Conservation (phyloP, 176 grass and related monocot species). For the Triticum timopheevii region DNA sequence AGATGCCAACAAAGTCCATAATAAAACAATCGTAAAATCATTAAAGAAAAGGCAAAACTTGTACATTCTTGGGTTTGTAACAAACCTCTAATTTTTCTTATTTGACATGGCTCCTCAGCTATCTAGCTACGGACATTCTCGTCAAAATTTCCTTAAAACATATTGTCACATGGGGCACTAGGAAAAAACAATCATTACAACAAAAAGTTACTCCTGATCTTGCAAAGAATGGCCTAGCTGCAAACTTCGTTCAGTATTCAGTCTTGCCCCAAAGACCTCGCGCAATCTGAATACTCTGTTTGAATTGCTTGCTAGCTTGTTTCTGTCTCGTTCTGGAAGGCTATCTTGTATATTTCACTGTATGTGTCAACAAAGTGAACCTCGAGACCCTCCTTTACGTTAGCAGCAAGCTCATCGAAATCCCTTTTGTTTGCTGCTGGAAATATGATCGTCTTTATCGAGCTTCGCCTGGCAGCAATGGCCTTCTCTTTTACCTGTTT, state of each 20-base stretch:
- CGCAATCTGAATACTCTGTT: background rate
- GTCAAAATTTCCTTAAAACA: slow-evolving; percentile 13
- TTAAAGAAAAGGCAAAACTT: background rate
- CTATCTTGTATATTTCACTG: slow-evolving; percentile 65
- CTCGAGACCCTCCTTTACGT: slow-evolving; percentile 95
- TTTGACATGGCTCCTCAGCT: background rate
- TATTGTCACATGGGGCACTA: background rate
- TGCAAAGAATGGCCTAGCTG: slow-evolving; percentile 30
- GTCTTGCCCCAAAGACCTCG: background rate
- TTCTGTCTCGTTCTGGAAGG: slow-evolving; percentile 51
- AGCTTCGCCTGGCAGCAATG: slow-evolving; percentile 85
- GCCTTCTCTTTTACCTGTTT: slow-evolving; percentile 99
- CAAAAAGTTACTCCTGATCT: slow-evolving; percentile 16
- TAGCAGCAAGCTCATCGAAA: slow-evolving; percentile 76
- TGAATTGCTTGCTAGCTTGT: slow-evolving; percentile 39
- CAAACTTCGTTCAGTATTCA: background rate
- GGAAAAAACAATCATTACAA: background rate
- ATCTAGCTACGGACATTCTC: slow-evolving; percentile 1
- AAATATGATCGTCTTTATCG: slow-evolving; percentile 84
- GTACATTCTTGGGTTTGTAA: background rate
- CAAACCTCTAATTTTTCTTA: slow-evolving; percentile 3
- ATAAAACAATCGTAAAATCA: background rate
- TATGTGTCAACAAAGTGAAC: slow-evolving; percentile 92
- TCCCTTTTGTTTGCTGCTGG: slow-evolving; percentile 87
- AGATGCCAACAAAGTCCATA: background rate